Evolutionary conservation across 2,329 filamentous ascomycete species (phyloP).

Genomic region (Cladosporium sp.): DNA sequence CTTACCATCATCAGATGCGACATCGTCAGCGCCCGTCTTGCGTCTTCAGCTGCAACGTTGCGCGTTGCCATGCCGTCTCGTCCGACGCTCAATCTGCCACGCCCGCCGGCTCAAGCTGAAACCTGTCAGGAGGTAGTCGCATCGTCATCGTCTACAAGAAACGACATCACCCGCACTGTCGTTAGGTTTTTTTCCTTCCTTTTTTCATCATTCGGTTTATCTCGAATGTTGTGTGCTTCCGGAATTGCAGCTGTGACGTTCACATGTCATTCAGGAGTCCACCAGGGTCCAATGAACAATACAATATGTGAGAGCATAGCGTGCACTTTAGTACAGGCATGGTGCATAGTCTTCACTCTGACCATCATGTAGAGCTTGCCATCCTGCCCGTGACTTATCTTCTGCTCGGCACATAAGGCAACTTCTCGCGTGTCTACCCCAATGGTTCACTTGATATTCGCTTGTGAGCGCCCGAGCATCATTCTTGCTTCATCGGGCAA

Average conservation of each 20-base stretch:
- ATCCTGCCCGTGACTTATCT: neutral
- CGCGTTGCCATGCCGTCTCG: neutral
- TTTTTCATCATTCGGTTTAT: no score
- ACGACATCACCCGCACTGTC: neutral
- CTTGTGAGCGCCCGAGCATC: neutral
- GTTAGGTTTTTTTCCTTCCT: no score
- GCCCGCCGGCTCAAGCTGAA: slow-evolving; percentile 5
- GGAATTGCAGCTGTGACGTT: no score
- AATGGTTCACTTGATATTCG: neutral
- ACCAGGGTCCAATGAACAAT: neutral
- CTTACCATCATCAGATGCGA: neutral
- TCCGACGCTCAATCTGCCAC: slow-evolving; percentile 3
- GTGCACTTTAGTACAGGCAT: neutral
- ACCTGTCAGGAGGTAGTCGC: neutral
- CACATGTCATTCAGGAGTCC: no score
- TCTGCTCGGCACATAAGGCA: neutral
- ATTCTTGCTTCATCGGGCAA: neutral
- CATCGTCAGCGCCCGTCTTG: neutral
- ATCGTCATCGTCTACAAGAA: neutral
- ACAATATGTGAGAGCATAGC: neutral
- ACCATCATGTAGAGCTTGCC: no score
- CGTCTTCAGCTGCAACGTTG: slow-evolving; percentile 7
- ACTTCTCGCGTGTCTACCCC: neutral
- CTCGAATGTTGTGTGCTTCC: no score
- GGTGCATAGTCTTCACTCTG: neutral